Conservation (phyloP, 192 early-diverging fungal genomes). For the Linnemannia hyalina region DNA sequence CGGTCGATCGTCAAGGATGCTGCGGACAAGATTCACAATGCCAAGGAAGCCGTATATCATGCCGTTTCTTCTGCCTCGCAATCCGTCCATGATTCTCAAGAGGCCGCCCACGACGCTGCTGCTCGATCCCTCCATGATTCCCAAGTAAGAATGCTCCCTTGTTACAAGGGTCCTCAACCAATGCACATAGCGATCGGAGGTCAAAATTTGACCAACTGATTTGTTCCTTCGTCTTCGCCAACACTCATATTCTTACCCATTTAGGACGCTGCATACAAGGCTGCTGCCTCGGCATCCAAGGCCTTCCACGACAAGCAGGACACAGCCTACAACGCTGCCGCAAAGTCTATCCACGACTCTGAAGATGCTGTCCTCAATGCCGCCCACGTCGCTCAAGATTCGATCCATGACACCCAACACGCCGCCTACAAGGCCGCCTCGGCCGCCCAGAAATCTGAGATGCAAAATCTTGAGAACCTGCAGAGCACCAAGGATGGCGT, state of each 20-base stretch:
- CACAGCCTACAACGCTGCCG: background rate
- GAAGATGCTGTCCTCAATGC: background rate
- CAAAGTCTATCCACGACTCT: background rate
- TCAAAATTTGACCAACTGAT: too few relatives aligned
- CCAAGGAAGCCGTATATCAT: background rate
- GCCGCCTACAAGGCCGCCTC: background rate
- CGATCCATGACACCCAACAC: background rate
- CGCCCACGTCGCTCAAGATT: background rate
- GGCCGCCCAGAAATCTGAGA: background rate
- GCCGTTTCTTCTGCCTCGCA: constrained; percentile 1
- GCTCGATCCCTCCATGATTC: background rate
- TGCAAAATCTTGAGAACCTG: background rate
- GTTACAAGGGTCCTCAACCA: too few relatives aligned
- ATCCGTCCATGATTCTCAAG: background rate
- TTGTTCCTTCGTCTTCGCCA: too few relatives aligned
- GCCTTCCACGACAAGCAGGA: background rate
- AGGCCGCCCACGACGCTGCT: background rate
- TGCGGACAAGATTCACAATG: background rate
- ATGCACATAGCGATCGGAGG: too few relatives aligned
- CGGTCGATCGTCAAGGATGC: background rate
- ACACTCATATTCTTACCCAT: too few relatives aligned
- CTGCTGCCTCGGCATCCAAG: background rate
- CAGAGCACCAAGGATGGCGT: background rate
- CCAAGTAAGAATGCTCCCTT: background rate
- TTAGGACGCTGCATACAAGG: too few relatives aligned